These are phyloP conservation scores for Linderniella brevidens DNA, from an alignment of 257 asterid species.

Conservation along the genomic window DNA sequence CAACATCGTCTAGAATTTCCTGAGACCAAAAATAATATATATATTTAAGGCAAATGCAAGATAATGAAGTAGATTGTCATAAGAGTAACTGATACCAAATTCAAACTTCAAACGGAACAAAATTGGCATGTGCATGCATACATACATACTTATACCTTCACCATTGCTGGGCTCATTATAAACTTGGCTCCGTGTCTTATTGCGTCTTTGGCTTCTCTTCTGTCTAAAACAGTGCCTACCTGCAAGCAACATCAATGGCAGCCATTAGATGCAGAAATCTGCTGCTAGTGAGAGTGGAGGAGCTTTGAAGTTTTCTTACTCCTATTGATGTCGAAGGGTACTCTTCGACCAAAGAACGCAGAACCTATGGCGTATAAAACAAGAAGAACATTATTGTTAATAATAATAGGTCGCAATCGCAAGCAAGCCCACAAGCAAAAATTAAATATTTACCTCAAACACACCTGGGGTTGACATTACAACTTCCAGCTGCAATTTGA, in stretches of 20 bases:
- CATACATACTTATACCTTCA: conserved; percentile 48
- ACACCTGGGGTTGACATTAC: conserved; percentile 63
- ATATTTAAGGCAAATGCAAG: too few relatives aligned
- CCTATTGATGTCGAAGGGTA: conserved; percentile 58
- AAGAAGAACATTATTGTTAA: conserved; percentile 2
- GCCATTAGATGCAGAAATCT: not conserved
- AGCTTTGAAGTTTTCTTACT: conserved; percentile 21
- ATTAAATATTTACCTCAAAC: conserved; percentile 36
- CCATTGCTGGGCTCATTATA: conserved; percentile 70
- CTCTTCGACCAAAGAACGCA: conserved; percentile 33
- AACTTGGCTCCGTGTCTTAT: conserved; percentile 60
- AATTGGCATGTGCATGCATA: too few relatives aligned
- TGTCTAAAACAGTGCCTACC: conserved; percentile 65
- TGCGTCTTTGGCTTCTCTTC: conserved; percentile 37
- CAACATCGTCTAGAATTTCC: conserved; percentile 47
- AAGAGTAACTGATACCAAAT: too few relatives aligned
- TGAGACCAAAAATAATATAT: too few relatives aligned
- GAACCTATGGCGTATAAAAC: conserved; percentile 26
- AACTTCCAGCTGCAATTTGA: conserved; percentile 51
- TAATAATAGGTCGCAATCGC: too few relatives aligned
- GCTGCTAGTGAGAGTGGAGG: too few relatives aligned
- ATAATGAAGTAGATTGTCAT: too few relatives aligned
- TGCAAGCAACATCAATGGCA: conserved; percentile 15
- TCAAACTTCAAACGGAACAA: too few relatives aligned
- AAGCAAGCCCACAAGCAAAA: not conserved